Evolutionary conservation across 352 stramenopile genomes (phyloP), one percentile per base, ranked within the genome.

Genomic region (Phytophthora pinifolia): DNA sequence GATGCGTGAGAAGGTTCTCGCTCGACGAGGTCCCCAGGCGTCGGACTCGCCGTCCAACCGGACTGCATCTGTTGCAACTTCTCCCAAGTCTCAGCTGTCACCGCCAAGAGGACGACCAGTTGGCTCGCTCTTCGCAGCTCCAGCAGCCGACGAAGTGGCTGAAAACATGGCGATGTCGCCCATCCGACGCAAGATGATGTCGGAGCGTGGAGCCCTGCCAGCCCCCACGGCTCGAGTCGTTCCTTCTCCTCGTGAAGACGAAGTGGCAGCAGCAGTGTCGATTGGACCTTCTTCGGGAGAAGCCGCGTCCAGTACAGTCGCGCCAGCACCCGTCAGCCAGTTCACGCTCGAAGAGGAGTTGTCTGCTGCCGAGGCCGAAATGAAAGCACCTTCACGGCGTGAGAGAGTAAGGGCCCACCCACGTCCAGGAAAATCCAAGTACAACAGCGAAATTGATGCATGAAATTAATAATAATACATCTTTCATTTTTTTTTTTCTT

Each of bases 111-210:
- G 29, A 12, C 13, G 25, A 34, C 42, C 46, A 9, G 46, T 42
- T 27, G 54, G 54, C 3, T 35, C 59, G 7, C 17, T 59, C n/a
- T 63, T 64, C 42, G 13, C 33, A 12, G 6, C 33, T 6, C 20
- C 51, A 6, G 45, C 32, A 25, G 15, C 34, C 8, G 31, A 47
- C 15, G 36, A 59, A 37, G 45, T 29, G 18, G 43, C 32, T 3
- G 46, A 59, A 37, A 43, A 18, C 29, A 14, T 52, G 52, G 39
- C 39, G 1, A 55, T 83, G 5, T 86, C 73, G 2, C 73, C 71
- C 1, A 75, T 79, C 8, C 50, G 71, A 45, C 63, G 56, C 12
- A 82, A 79, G 53, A 83, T 82, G 74, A 65, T 80, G 65, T 49
- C 59, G 7, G 47, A 62, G 14, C 45, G 53, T 9, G 70, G 59